phyloP scores from a whole-genome alignment of 1,139 yeast species.

The Debaryomyces sp. region DNA sequence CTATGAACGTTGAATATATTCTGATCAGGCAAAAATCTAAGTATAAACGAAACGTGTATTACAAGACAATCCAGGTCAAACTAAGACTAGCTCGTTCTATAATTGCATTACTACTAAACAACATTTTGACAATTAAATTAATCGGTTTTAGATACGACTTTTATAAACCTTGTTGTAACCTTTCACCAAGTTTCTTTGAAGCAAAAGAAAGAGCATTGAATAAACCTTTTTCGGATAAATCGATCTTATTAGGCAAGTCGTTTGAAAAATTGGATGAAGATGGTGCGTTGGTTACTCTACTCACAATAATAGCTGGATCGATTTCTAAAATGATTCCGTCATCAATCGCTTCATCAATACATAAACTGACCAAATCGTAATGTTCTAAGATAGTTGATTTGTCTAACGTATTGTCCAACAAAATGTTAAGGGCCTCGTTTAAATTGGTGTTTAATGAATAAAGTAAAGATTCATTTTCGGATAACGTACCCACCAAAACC shows the following conservation, averaged over 20 bases:
- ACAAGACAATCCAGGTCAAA: not conserved
- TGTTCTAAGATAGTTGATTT: slow-evolving; percentile 77
- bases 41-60: slow-evolving; percentile 4
- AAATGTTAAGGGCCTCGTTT: slow-evolving; percentile 76
- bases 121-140: not conserved
- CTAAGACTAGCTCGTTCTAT: slow-evolving; percentile 2
- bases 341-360: slow-evolving; percentile 90
- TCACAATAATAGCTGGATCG: slow-evolving; percentile 82
- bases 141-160: not conserved
- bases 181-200: slow-evolving; percentile 80
- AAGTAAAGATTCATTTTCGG: slow-evolving; percentile 85
- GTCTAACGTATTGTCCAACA: slow-evolving; percentile 76
- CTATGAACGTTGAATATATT: not conserved
- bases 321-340: slow-evolving; percentile 91
- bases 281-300: slow-evolving; percentile 88
- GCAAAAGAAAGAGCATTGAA: slow-evolving; percentile 91
- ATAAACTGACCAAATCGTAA: slow-evolving; percentile 83
- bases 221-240: slow-evolving; percentile 84
- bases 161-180: slow-evolving; percentile 75
- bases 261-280: slow-evolving; percentile 28
- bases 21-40: not conserved
- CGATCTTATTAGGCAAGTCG: slow-evolving; percentile 66
- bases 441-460: slow-evolving; percentile 79
- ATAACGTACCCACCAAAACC: slow-evolving; percentile 68
- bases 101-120: slow-evolving; percentile 2